Conservation (phyloP, 1,139 yeast species). For the Citeromyces hawaiiensis region DNA sequence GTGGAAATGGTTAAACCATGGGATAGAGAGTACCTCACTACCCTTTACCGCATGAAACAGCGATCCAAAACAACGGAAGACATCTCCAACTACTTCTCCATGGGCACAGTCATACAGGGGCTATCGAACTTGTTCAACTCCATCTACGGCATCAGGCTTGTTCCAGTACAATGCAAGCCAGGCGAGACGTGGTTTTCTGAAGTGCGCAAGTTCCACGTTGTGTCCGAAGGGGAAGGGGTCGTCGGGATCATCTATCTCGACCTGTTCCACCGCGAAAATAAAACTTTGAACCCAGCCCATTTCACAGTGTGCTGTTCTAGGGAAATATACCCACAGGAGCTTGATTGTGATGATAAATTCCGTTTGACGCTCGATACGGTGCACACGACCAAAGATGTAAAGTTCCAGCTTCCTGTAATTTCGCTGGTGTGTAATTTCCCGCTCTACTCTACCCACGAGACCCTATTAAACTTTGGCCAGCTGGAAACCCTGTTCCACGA, state of each 20-base stretch:
- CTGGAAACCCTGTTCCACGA: constrained; percentile 94
- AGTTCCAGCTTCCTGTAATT: constrained; percentile 77
- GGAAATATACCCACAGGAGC: constrained; percentile 37
- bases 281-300: constrained; percentile 76
- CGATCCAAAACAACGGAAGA: constrained; percentile 22
- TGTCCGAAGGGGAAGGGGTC: constrained; percentile 40
- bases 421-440: constrained; percentile 80
- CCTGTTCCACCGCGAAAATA: constrained; percentile 46
- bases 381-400: constrained; percentile 20
- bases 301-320: constrained; percentile 95
- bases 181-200: constrained; percentile 93
- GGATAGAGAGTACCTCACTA: constrained; percentile 73
- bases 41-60: constrained; percentile 17
- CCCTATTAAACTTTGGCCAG: constrained; percentile 58
- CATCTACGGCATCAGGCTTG: constrained; percentile 66
- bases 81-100: constrained; percentile 55
- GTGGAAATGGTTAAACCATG: constrained; percentile 56
- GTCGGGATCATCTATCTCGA: constrained; percentile 62
- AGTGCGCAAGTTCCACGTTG: constrained; percentile 70
- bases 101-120: constrained; percentile 83
- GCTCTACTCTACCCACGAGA: constrained; percentile 25
- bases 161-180: constrained; percentile 44
- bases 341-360: constrained; percentile 15
- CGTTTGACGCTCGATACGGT: constrained; percentile 22
- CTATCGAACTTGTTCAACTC: constrained; percentile 54